phyloP scores from a whole-genome alignment of 2,329 filamentous ascomycete genomes.

The Arthroderma sp. region DNA sequence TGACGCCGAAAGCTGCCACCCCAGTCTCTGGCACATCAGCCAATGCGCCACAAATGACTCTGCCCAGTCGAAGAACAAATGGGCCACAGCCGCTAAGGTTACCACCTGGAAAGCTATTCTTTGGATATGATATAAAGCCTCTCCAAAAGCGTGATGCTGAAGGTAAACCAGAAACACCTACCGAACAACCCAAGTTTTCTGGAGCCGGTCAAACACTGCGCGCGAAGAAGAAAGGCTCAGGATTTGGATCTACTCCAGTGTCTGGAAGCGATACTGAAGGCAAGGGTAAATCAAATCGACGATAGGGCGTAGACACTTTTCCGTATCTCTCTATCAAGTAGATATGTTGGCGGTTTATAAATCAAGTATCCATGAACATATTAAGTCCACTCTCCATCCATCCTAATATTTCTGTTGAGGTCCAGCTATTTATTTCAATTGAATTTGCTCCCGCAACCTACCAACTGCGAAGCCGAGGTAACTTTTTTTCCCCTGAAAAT shows the following conservation, averaged over 20 bases:
- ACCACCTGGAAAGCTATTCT: conserved; percentile 83
- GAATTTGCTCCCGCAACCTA: too few species aligned
- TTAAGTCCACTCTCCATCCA: too few species aligned
- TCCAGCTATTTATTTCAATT: too few species aligned
- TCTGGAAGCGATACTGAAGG: conserved; percentile 23
- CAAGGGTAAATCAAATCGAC: conserved; percentile 12
- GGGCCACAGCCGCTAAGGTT: conserved; percentile 78
- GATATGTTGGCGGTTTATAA: too few species aligned
- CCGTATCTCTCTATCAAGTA: too few species aligned
- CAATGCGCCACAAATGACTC: conserved; percentile 30
- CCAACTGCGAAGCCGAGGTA: too few species aligned
- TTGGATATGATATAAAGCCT: conserved; percentile 86
- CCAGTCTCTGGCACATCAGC: conserved; percentile 50
- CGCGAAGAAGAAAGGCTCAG: conserved; percentile 48
- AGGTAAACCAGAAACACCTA: conserved; percentile 45
- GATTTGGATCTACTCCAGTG: conserved; percentile 18
- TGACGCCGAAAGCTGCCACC: conserved; percentile 59
- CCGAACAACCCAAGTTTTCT: conserved; percentile 57
- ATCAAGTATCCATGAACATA: too few species aligned
- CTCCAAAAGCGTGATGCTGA: conserved; percentile 65
- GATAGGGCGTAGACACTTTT: not conserved
- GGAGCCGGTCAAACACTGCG: conserved; percentile 73
- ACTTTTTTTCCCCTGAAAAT: too few species aligned
- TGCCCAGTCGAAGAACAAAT: conserved; percentile 44
- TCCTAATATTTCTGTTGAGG: too few species aligned